Evolutionary conservation across 164 flowering plant genomes (phyloP).

Genomic region (Macadamia integrifolia): DNA sequence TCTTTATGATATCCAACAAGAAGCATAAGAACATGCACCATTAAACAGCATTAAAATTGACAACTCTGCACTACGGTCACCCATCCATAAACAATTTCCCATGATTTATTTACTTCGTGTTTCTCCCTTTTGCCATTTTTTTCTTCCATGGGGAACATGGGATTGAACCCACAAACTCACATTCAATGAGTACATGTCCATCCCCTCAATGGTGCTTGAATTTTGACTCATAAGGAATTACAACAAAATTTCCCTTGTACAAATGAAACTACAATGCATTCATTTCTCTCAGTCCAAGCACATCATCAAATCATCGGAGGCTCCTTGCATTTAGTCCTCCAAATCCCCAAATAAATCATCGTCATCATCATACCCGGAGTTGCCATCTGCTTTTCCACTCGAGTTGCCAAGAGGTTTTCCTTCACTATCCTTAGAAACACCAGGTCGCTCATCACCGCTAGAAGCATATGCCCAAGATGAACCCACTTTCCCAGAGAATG

Average conservation of each 20-base stretch:
- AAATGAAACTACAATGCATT: not conserved
- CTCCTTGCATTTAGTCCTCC: slow-evolving; percentile 1
- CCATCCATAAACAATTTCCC: too few relatives aligned
- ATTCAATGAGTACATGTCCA: not conserved
- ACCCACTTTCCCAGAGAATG: slow-evolving; percentile 61
- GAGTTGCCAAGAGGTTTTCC: slow-evolving; percentile 16
- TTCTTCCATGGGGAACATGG: not conserved
- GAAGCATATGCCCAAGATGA: slow-evolving; percentile 83
- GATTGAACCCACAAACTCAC: not conserved
- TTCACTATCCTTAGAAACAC: slow-evolving; percentile 26
- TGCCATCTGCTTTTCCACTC: slow-evolving; percentile 22
- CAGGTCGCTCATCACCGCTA: slow-evolving; percentile 18
- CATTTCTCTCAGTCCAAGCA: not conserved
- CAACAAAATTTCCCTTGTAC: slow-evolving; percentile 9
- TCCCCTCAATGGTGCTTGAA: not conserved
- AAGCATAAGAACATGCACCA: too few relatives aligned
- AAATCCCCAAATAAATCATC: slow-evolving; percentile 84
- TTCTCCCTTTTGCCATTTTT: not conserved
- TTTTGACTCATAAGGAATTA: slow-evolving; percentile 4
- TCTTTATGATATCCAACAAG: too few relatives aligned
- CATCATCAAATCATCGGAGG: slow-evolving; percentile 7
- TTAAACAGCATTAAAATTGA: too few relatives aligned
- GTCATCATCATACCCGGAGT: slow-evolving; percentile 33
- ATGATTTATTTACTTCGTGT: too few relatives aligned
- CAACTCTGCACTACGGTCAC: too few relatives aligned